Percentiles rank a stretch among this genome's conserved stretches.
phyloP scores from a whole-genome alignment of 164 flowering plant genomes.

The Vitis cinerea region DNA sequence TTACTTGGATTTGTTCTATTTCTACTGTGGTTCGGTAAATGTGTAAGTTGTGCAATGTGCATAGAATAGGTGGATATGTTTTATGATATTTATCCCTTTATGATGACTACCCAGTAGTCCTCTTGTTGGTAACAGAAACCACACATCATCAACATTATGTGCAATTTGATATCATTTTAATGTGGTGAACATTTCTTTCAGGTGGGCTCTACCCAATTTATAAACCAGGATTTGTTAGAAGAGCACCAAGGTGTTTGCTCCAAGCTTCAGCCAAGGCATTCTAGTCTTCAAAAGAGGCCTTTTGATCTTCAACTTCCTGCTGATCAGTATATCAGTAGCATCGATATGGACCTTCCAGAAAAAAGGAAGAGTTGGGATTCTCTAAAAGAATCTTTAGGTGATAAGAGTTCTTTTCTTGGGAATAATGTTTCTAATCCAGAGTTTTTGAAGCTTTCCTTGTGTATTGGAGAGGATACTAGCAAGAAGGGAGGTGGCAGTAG shows the following conservation, averaged over 20 bases:
- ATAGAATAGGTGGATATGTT: not conserved
- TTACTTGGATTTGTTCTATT: not conserved
- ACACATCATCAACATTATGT: not conserved
- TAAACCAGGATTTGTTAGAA: constrained; percentile 3
- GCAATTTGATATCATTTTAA: not conserved
- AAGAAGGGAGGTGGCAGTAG: constrained; percentile 12
- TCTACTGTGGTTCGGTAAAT: not conserved
- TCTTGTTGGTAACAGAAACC: not conserved
- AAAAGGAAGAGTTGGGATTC: constrained; percentile 1
- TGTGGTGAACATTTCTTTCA: constrained; percentile 17
- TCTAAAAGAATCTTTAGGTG: constrained; percentile 1
- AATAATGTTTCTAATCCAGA: constrained; percentile 12
- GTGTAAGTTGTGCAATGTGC: not conserved
- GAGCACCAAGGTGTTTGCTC: constrained; percentile 4
- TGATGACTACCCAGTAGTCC: not conserved
- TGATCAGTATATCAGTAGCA: constrained; percentile 24
- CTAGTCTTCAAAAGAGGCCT: constrained; percentile 14
- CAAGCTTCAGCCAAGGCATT: constrained; percentile 12
- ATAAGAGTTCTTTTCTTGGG: constrained; percentile 6
- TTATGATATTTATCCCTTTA: not conserved
- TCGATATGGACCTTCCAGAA: constrained; percentile 6
- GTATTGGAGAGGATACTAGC: constrained; percentile 16
- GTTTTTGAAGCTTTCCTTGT: constrained; percentile 32
- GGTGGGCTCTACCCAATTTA: constrained; percentile 20
- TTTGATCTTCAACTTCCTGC: constrained; percentile 40